Percentiles rank a stretch among this genome's conserved stretches.
phyloP scores from a whole-genome alignment of 306 rosid species.

The Rosa lucieae region DNA sequence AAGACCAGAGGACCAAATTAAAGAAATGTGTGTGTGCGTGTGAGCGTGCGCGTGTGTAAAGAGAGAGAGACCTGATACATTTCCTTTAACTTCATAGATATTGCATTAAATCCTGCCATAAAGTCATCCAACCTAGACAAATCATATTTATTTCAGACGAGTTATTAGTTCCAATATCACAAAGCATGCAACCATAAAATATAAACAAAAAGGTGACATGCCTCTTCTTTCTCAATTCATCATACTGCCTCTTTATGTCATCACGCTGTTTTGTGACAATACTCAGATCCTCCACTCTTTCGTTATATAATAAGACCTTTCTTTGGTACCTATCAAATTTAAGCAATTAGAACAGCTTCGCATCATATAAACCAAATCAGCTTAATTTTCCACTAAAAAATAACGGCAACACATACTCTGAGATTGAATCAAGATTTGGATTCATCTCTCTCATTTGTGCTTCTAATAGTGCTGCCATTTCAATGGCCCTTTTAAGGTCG shows the following conservation, averaged over 20 bases:
- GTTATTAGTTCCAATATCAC: background rate
- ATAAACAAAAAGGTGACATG: slow-evolving; percentile 18
- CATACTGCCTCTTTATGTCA: slow-evolving; percentile 75
- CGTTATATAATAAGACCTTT: slow-evolving; percentile 72
- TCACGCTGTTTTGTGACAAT: slow-evolving; percentile 73
- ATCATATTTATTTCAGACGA: slow-evolving; percentile 15
- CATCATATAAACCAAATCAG: slow-evolving; percentile 27
- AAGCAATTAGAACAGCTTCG: slow-evolving; percentile 13
- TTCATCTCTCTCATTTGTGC: slow-evolving; percentile 88
- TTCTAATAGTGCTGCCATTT: slow-evolving; percentile 68
- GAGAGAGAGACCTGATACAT: slow-evolving; percentile 71
- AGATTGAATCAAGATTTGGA: slow-evolving; percentile 92
- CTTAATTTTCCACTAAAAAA: background rate
- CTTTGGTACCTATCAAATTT: slow-evolving; percentile 49
- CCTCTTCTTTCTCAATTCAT: slow-evolving; percentile 88
- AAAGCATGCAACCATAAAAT: slow-evolving; percentile 6
- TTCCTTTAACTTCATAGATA: slow-evolving; percentile 89
- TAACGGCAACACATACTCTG: slow-evolving; percentile 57
- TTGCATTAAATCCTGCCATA: slow-evolving; percentile 91
- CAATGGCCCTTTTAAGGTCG: slow-evolving; percentile 71
- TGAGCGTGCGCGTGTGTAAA: background rate
- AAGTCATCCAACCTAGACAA: slow-evolving; percentile 76
- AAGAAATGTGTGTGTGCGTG: background rate
- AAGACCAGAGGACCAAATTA: background rate
- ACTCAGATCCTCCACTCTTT: slow-evolving; percentile 82